Base-by-base conservation (phyloP, 2,329 filamentous ascomycete species). In the Sporothrix sp. region DNA sequence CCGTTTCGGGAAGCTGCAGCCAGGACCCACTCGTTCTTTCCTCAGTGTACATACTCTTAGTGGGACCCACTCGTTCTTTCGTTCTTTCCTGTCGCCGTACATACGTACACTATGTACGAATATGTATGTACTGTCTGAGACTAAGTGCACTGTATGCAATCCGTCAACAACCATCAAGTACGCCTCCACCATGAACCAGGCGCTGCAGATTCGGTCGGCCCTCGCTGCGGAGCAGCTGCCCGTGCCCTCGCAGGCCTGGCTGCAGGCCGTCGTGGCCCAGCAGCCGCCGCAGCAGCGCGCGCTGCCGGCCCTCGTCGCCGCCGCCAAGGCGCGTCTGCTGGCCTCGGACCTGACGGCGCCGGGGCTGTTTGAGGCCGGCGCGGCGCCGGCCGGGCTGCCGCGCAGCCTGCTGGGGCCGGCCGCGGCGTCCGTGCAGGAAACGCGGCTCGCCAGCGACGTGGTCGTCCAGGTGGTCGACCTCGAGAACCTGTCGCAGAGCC, bases 401-500 rank as follows among this genome's bases (percentile, higher is more conserved):
- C 51, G 66, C 0, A 40, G 46, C 3, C 28, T 56, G 2, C 14
- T 49, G 8, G 9, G n/a, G 10, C 4, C 43, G 5, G 8, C 16
- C 18, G 46, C 43, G 1, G 70, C 76, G 0, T 66, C 69, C 3
- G 65, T 75, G 9, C 72, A 76, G 56, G 79, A 87, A 52, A 66
- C 70, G 4, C 68, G 66, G 0, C 69, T 97, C 0, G 54, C 69
- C 0, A 73, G 73, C 1, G 78, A 87, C 28, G 72, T 91, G 1
- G 72, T 84, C 3, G 83, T 93, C 1, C 93, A 97, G 65, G 78
- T 97, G 1, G 69, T 95, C 1, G 89, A 94, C 59, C 73, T 97
- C 7, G 84, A 95, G 62, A 90, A 97, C 62, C 75, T 97, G 18
- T 77, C 82, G 2, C 75, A 78, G 48, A 88, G 84, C 59, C 77